These are phyloP conservation scores for Sabuloglossum arenarium DNA, from an alignment of 495 filamentous ascomycete species.

Conservation along the genomic window DNA sequence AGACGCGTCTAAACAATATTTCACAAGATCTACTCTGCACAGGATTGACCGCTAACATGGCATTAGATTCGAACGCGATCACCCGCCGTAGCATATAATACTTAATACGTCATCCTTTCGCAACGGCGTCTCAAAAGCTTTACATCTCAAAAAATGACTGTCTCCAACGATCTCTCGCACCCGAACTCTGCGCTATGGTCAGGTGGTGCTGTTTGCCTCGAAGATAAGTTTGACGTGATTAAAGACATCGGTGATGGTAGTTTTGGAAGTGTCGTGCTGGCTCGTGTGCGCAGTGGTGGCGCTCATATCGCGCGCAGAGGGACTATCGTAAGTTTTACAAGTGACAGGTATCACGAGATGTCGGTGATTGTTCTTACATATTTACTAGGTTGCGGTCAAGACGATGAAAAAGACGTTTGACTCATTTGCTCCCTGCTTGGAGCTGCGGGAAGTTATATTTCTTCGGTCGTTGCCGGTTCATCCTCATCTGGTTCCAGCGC, in stretches of 20 bases:
- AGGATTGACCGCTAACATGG: neutral
- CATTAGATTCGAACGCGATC: neutral
- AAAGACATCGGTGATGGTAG: slow-evolving; percentile 97
- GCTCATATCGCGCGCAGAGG: slow-evolving; percentile 74
- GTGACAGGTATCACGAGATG: neutral
- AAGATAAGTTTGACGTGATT: slow-evolving; percentile 82
- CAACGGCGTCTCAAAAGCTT: neutral
- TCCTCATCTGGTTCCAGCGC: slow-evolving; percentile 79
- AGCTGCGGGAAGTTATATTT: slow-evolving; percentile 93
- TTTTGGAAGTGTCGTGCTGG: slow-evolving; percentile 89
- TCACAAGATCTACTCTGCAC: neutral
- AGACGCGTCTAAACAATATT: neutral
- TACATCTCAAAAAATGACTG: slow-evolving; percentile 1
- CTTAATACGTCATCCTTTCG: neutral
- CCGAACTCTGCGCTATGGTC: neutral
- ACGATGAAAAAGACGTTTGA: slow-evolving; percentile 99
- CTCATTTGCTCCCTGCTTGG: slow-evolving; percentile 68
- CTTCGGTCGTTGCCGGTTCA: slow-evolving; percentile 72
- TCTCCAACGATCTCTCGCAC: neutral
- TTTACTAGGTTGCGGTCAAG: slow-evolving; percentile 83
- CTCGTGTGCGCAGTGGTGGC: slow-evolving; percentile 74
- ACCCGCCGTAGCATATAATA: neutral
- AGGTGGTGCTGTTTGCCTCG: slow-evolving; percentile 13
- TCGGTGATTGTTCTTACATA: slow-evolving; percentile 11
- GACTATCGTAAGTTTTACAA: slow-evolving; percentile 51